Evolutionary conservation across 2,329 filamentous ascomycete genomes (phyloP).

Genomic region (Phyllosticta paracitricarpa): DNA sequence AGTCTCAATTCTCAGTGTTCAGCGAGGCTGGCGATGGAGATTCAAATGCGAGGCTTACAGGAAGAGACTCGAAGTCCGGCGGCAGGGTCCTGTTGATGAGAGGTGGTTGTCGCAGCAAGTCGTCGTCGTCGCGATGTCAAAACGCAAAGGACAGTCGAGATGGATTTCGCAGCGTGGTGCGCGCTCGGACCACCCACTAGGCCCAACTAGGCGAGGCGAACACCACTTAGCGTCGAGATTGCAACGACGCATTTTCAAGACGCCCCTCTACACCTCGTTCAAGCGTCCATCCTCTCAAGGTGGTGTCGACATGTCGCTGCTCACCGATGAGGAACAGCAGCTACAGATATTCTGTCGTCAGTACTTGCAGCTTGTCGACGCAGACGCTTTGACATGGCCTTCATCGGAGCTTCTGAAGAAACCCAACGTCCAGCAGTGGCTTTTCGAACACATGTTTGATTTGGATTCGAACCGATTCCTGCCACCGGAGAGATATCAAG

Average conservation of each 20-base stretch:
- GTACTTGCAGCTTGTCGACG: slow-evolving; percentile 66
- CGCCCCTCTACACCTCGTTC: neutral
- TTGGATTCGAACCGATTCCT: slow-evolving; percentile 43
- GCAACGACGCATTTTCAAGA: too few relatives aligned
- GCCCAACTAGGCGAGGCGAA: neutral
- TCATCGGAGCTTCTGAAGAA: slow-evolving; percentile 47
- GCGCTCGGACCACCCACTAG: neutral
- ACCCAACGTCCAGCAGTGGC: slow-evolving; percentile 51
- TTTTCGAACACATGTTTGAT: slow-evolving; percentile 60
- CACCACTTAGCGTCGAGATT: too few relatives aligned
- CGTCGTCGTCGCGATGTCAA: slow-evolving; percentile 4
- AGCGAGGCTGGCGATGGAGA: neutral
- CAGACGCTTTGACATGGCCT: slow-evolving; percentile 53
- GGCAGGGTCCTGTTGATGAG: slow-evolving; percentile 8
- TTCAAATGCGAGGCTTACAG: neutral
- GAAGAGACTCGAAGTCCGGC: slow-evolving; percentile 9
- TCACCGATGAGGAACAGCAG: slow-evolving; percentile 13
- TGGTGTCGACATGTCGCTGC: neutral
- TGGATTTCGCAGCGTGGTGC: neutral
- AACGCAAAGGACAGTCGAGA: neutral
- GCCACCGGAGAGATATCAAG: slow-evolving; percentile 60
- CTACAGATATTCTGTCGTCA: slow-evolving; percentile 53
- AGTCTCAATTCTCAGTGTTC: neutral
- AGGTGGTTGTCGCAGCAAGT: slow-evolving; percentile 10
- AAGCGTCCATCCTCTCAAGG: neutral